phyloP scores from a whole-genome alignment of 2,329 filamentous ascomycete genomes.

The Neopestalotiopsis sp. region DNA sequence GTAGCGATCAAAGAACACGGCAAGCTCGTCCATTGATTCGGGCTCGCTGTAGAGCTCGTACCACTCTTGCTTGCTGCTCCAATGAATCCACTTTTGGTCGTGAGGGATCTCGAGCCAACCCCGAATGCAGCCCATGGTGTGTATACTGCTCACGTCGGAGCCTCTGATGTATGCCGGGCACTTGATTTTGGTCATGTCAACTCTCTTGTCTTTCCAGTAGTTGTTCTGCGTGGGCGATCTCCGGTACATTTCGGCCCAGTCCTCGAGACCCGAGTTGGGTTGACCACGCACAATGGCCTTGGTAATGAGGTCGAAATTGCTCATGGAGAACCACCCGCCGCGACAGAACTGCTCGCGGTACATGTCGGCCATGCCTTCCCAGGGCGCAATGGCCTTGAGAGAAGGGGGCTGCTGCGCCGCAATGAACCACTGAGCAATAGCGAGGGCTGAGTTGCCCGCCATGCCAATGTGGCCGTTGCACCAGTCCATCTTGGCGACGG shows the following conservation, averaged over 20 bases:
- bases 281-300: conserved; percentile 39
- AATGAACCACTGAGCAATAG: conserved; percentile 47
- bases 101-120: conserved; percentile 42
- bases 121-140: conserved; percentile 41
- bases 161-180: conserved; percentile 40
- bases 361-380: conserved; percentile 52
- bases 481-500: conserved; percentile 45
- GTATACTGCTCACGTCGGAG: conserved; percentile 37
- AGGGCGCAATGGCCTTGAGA: conserved; percentile 46
- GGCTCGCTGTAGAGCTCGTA: conserved; percentile 44
- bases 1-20: conserved; percentile 50
- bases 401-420: conserved; percentile 45
- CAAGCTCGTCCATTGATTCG: conserved; percentile 41
- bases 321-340: conserved; percentile 45
- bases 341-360: conserved; percentile 51
- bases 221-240: conserved; percentile 37
- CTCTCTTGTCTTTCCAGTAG: conserved; percentile 44
- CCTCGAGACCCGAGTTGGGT: conserved; percentile 40
- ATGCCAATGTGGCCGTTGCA: conserved; percentile 48
- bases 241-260: conserved; percentile 47
- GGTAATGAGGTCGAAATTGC: conserved; percentile 47
- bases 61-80: conserved; percentile 48
- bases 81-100: conserved; percentile 49
- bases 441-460: conserved; percentile 49
- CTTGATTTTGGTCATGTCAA: conserved; percentile 40